Base-by-base conservation (phyloP, 164 flowering plant genomes). In the Berberis thunbergii region DNA sequence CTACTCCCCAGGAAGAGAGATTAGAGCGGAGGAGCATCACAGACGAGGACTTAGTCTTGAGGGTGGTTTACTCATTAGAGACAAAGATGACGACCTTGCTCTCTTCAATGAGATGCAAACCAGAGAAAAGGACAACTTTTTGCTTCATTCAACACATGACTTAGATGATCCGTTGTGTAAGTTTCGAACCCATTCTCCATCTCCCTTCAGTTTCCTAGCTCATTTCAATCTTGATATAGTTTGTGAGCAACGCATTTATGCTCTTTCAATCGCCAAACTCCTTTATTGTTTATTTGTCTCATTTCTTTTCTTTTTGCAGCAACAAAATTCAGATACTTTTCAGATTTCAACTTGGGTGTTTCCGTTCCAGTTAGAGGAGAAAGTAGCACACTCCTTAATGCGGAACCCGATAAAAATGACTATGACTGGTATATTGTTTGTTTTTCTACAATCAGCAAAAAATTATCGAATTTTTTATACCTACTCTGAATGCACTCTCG, bases 71-170 rank as follows among this genome's bases (percentile, higher is more conserved):
- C 56, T 72, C 7, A 58, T 81, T 54, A 84, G 60, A 58, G 97
- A 83, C 45, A 85, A 84, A 64, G 96, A 91, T 70, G 96, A 94
- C 57, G 95, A 91, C 72, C 96, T 94, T 65, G 87, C 95, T 41
- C 70, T 94, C 67, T 94, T 94, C 73, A 87, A 78, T 62, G 95
- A 94, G 67, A 75, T 88, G 89, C 89, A 87, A 69, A 64, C 63
- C 64, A 84, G 74, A 66, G 98, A 94, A 74, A 79, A 65, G 8
- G 93, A 94, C 12, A 77, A 64, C 65, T 91, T 90, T 64, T 78
- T 91, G 90, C 81, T 94, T 64, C 81, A 83, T 73, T 69, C 87
- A 4, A 49, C 79, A 0, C 96, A 87, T 74, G 91, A 88, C 64
- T 72, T 88, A 38, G 95, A 91, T 54, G 95, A 86, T 71, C 57